These are phyloP conservation scores for Neurospora sp. DNA, from an alignment of 2,329 filamentous ascomycete species.

Conservation along the genomic window DNA sequence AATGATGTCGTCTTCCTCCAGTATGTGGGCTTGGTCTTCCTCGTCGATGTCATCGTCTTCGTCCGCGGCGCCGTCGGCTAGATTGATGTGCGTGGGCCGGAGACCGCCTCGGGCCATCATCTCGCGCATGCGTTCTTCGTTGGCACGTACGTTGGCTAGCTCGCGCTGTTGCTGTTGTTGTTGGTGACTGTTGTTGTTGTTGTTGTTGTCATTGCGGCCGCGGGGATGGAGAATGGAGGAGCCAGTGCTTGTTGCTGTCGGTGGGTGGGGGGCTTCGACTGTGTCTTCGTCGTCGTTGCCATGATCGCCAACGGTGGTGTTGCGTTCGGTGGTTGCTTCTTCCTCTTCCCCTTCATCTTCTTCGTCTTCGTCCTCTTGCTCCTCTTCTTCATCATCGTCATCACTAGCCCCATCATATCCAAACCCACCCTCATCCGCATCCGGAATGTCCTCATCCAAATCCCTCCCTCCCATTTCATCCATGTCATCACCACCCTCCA, in stretches of 20 bases:
- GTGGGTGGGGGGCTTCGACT: slow-evolving; percentile 19
- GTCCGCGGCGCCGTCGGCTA: slow-evolving; percentile 39
- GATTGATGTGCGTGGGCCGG: not conserved
- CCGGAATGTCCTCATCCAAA: slow-evolving; percentile 65
- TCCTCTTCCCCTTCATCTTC: slow-evolving; percentile 32
- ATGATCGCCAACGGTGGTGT: slow-evolving; percentile 20
- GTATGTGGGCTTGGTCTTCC: slow-evolving; percentile 46
- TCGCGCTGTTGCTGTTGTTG: slow-evolving; percentile 26
- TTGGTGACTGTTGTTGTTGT: slow-evolving; percentile 10
- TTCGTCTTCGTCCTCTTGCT: slow-evolving; percentile 29
- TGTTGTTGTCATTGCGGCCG: not conserved
- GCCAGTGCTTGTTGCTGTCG: slow-evolving; percentile 14
- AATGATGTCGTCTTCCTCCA: slow-evolving; percentile 53
- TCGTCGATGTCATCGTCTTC: slow-evolving; percentile 37
- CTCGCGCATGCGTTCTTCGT: slow-evolving; percentile 53
- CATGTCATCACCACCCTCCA: slow-evolving; percentile 31
- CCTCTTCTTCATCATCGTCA: slow-evolving; percentile 30
- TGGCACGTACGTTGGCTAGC: slow-evolving; percentile 41
- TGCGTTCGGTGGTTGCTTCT: slow-evolving; percentile 19
- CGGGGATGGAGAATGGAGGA: not conserved
- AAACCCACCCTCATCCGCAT: slow-evolving; percentile 48
- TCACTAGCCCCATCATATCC: slow-evolving; percentile 37
- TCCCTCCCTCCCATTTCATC: slow-evolving; percentile 40
- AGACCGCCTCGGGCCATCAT: slow-evolving; percentile 44
- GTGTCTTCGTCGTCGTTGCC: slow-evolving; percentile 26